Conservation (phyloP, 345 rosid genomes). For the Punica granatum region DNA sequence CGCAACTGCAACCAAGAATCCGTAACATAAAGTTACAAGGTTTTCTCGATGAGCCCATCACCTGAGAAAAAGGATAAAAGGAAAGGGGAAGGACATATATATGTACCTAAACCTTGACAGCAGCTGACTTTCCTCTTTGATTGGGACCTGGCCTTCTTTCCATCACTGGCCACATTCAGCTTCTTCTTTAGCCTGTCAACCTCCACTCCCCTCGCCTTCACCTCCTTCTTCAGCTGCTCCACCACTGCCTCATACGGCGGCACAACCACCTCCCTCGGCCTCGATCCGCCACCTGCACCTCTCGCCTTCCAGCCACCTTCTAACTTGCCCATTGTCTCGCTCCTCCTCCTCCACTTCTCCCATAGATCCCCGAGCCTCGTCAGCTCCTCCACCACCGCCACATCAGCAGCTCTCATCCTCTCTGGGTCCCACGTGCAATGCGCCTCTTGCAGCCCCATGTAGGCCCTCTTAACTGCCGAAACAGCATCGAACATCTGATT, state of each 20-base stretch:
- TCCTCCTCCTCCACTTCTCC: constrained; percentile 64
- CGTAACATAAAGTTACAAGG: neutral
- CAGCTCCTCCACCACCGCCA: constrained; percentile 73
- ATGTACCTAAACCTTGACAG: constrained; percentile 33
- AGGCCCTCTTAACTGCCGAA: constrained; percentile 65
- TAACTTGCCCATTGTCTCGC: constrained; percentile 20
- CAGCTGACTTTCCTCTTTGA: constrained; percentile 75
- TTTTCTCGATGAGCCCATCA: too few relatives aligned
- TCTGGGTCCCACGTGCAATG: constrained; percentile 97
- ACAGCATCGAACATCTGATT: constrained; percentile 70
- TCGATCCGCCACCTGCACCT: constrained; percentile 25
- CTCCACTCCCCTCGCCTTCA: constrained; percentile 54
- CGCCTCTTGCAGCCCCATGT: constrained; percentile 70
- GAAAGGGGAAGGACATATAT: neutral
- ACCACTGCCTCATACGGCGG: constrained; percentile 85
- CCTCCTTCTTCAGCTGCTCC: constrained; percentile 76
- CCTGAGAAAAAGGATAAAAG: neutral
- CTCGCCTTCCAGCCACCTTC: constrained; percentile 19
- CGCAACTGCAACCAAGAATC: constrained; percentile 37
- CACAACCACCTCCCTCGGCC: constrained; percentile 72
- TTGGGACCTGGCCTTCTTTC: constrained; percentile 53
- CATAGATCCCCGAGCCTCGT: constrained; percentile 58
- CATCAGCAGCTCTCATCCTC: constrained; percentile 75
- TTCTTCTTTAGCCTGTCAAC: constrained; percentile 75
- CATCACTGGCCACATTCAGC: constrained; percentile 26